Conservation (phyloP, 805 yeast genomes). For the Saturnispora diversa region DNA sequence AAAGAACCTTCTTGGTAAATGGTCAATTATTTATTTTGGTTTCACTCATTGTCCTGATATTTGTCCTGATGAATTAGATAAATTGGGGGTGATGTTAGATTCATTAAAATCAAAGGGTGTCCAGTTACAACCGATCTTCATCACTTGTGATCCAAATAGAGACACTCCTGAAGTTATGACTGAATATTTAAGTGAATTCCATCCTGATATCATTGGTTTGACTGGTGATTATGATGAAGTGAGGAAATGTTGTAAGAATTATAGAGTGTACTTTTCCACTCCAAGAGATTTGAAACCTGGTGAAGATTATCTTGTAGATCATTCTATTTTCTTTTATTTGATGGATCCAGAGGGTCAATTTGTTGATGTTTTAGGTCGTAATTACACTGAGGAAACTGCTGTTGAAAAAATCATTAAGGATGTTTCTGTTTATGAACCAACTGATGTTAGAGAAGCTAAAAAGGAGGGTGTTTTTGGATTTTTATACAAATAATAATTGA, state of each 20-base stretch:
- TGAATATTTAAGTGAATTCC: constrained; percentile 81
- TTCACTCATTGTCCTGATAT: constrained; percentile 98
- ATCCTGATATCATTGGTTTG: constrained; percentile 78
- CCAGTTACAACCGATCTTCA: constrained; percentile 75
- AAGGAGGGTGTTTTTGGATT: constrained; percentile 54
- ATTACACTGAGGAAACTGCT: constrained; percentile 72
- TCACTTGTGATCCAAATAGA: constrained; percentile 96
- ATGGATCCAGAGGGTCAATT: constrained; percentile 99
- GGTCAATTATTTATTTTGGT: constrained; percentile 87
- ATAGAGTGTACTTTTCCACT: constrained; percentile 94
- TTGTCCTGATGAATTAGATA: constrained; percentile 96
- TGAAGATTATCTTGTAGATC: constrained; percentile 94
- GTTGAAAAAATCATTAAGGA: constrained; percentile 69
- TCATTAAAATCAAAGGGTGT: constrained; percentile 51
- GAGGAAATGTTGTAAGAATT: constrained; percentile 78
- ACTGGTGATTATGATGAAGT: constrained; percentile 87
- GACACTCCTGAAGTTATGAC: constrained; percentile 82
- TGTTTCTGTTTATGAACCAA: constrained; percentile 67
- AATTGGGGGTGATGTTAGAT: constrained; percentile 66
- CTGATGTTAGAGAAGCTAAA: constrained; percentile 57
- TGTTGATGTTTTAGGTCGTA: constrained; percentile 90
- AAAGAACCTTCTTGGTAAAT: constrained; percentile 65
- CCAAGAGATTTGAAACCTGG: constrained; percentile 93
- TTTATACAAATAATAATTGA: constrained; percentile 36
- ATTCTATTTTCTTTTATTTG: constrained; percentile 90